A percentile compares a stretch with the other conserved stretches of the same genome.
Conservation (phyloP, 2,329 filamentous ascomycete genomes). For the Penicillium sp. region DNA sequence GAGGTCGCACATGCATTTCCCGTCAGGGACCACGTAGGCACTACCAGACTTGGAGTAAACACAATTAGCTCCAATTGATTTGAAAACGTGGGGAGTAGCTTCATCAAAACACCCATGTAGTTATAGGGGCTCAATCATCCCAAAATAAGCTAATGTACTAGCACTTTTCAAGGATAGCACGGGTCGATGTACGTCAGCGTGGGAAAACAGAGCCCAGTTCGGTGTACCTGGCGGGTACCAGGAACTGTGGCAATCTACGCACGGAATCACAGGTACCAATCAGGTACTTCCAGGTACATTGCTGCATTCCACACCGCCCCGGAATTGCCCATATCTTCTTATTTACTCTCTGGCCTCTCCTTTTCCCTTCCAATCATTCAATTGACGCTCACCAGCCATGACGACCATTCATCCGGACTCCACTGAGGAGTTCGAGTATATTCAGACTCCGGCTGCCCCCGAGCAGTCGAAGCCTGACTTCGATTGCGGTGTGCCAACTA, state of each 20-base stretch:
- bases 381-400: slow-evolving; percentile 35
- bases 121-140: background rate
- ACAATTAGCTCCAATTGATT: background rate
- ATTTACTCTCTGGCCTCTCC: slow-evolving; percentile 23
- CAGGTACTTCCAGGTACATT: slow-evolving; percentile 10
- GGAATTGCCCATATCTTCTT: slow-evolving; percentile 21
- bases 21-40: slow-evolving; percentile 6
- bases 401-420: slow-evolving; percentile 48
- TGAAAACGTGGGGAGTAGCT: background rate
- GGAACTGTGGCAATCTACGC: slow-evolving; percentile 5
- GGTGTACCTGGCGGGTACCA: slow-evolving; percentile 8
- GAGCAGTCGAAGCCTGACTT: slow-evolving; percentile 53
- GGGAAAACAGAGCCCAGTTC: background rate
- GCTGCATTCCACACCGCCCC: slow-evolving; percentile 19
- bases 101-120: background rate
- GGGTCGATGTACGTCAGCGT: background rate
- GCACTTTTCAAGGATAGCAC: background rate
- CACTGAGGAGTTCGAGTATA: slow-evolving; percentile 53
- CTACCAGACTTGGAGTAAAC: background rate
- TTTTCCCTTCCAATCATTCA: slow-evolving; percentile 25
- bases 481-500: slow-evolving; percentile 63
- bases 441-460: slow-evolving; percentile 62
- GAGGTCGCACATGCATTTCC: slow-evolving; percentile 16
- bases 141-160: background rate
- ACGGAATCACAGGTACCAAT: slow-evolving; percentile 10